Evolutionary conservation across 2,329 filamentous ascomycete species (phyloP).

Genomic region (Aspergillus candidus): DNA sequence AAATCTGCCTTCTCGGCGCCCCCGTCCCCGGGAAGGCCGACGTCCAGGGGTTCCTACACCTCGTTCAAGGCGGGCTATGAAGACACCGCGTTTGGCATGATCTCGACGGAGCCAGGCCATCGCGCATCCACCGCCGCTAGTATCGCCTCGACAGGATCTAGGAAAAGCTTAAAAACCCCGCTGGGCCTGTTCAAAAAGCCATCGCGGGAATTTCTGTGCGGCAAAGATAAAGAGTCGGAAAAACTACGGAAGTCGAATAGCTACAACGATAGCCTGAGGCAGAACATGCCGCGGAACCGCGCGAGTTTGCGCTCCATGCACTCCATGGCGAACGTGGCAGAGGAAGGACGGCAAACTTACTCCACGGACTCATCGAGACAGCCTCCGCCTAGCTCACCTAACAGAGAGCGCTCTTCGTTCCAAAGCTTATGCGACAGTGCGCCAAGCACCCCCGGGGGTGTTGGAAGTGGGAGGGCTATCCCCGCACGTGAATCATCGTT

Average conservation of each 20-base stretch:
- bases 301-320: conserved; percentile 36
- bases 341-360: conserved; percentile 25
- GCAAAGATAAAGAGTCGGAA: conserved; percentile 32
- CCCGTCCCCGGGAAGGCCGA: conserved; percentile 26
- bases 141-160: conserved; percentile 36
- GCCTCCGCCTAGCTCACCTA: conserved; percentile 16
- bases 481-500: conserved; percentile 64
- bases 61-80: conserved; percentile 30
- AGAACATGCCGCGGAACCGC: conserved; percentile 31
- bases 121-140: conserved; percentile 34
- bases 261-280: conserved; percentile 28
- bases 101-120: conserved; percentile 36
- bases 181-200: conserved; percentile 30
- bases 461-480: conserved; percentile 50
- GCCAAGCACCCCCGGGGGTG: conserved; percentile 28
- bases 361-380: conserved; percentile 17
- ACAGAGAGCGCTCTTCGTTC: conserved; percentile 32
- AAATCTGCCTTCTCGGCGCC: conserved; percentile 44
- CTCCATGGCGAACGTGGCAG: conserved; percentile 40
- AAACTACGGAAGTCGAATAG: conserved; percentile 29
- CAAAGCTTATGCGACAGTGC: conserved; percentile 22
- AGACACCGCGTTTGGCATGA: conserved; percentile 33
- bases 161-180: conserved; percentile 33
- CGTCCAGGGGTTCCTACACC: conserved; percentile 33
- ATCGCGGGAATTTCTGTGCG: conserved; percentile 32